Evolutionary conservation across 1,139 yeast species (phyloP), one percentile per base, ranked within the genome.

Genomic region (Wickerhamiella pararugosa): DNA sequence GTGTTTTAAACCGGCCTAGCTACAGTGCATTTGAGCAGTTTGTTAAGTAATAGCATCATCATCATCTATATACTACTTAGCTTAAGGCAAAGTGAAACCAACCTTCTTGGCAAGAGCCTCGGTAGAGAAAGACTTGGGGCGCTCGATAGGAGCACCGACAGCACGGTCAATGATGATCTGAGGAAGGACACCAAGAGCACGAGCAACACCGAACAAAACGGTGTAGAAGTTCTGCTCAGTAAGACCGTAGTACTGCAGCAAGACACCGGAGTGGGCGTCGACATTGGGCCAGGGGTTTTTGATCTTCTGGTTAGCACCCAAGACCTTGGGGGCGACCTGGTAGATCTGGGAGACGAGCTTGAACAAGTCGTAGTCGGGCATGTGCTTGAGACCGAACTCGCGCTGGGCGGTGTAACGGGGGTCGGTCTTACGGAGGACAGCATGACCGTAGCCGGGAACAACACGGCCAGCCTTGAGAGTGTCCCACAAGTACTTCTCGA

Each of bases 381-480:
- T 78, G 73, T 87, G 95, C 73, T 84, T 82, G 63, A 81, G 75
- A 54, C 97, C 98, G 61, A 87, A 87, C 72, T 86, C 94, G 72
- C 95, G 82, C 72, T 86, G 96, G 58, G 97, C 96, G 26, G 34
- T 30, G 46, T 44, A 87, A 70, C 97, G 79, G 62, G 97, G 97
- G 67, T 87, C 97, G 43, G 96, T 82, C 78, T 82, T 83, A 74
- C 97, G 82, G 64, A 86, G 75, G 52, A 86, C 96, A 52, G 95
- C 96, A 65, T 86, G 96, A 57, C 96, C 96, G 67, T 87, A 87
- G 64, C 97, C 97, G 61, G 97, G 97, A 56, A 87, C 90, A 60
- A 87, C 97, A 66, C 95, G 81, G 59, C 95, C 94, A 51, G 87
- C 70, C 67, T 84, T 82, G 59, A 87, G 74, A 49, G 94, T 79